Evolutionary conservation across 2,329 filamentous ascomycete species (phyloP), one percentile per base, ranked within the genome.

Genomic region (Lecanicillium sp.): DNA sequence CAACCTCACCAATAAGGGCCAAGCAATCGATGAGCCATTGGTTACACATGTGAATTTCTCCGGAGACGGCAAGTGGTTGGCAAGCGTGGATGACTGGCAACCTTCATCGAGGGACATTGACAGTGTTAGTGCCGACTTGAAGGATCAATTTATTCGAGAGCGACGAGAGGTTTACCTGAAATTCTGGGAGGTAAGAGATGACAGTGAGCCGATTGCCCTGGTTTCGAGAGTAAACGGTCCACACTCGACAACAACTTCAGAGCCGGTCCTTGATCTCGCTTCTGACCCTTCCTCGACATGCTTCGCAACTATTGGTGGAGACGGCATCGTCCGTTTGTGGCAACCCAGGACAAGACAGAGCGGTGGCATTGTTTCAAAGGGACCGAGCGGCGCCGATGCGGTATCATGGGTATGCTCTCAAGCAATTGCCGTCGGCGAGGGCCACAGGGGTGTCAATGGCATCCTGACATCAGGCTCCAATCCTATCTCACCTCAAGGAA

Each of bases 71-170:
- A 73, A 78, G 47, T 96, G 90, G 89, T 73, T 98, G 41, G 89
- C 84, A 4, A 95, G 87, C 2, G 75, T 94, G 2, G 92, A 98
- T 55, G 85, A 89, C 52, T 98, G 92, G 92, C 72, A 74, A 37
- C 88, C 88, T 2, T 78, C 85, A 9, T 63, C 66, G 11, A 67
- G 74, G 43, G 88, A 95, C 53, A 61, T 85, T 12, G 71, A 75
- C 29, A 71, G 54, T 32, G 49, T 62, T 2, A 51, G 48, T 20
- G 43, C 49, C 19, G 60, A 63, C 15, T 49, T 51, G 43, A 58
- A 53, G 44, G 65, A 61, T 47, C 69, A 63, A 37, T 69, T 75
- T 41, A 59, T 66, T 20, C 61, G 63, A 22, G 69, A 71, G 44
- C 70, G 67, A 45, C 72, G 73, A 31, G 90, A 96, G 56, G 75